phyloP scores from a whole-genome alignment of 306 rosid species.

The Oxytropis ochrocephala region DNA sequence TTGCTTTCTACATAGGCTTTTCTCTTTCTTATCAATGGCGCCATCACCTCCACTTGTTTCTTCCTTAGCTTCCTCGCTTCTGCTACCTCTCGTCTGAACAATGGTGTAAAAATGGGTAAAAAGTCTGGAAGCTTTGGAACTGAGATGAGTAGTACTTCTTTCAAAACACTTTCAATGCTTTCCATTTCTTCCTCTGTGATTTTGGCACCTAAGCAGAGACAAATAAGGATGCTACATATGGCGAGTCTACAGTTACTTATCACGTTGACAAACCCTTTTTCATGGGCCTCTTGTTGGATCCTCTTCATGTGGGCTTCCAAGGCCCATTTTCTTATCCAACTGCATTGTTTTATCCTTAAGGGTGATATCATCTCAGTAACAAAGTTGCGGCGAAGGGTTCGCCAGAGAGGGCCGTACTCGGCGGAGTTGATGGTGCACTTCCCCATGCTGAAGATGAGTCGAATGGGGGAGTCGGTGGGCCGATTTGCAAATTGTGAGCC shows the following conservation, averaged over 20 bases:
- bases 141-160: conserved; percentile 69
- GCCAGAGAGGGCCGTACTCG: conserved; percentile 85
- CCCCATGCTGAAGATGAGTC: conserved; percentile 82
- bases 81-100: conserved; percentile 47
- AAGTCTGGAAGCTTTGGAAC: conserved; percentile 86
- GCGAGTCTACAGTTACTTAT: conserved; percentile 79
- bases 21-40: conserved; percentile 61
- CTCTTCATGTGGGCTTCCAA: conserved; percentile 55
- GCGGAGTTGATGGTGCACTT: conserved; percentile 96
- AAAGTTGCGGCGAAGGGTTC: conserved; percentile 70
- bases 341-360: conserved; percentile 58
- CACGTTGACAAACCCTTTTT: conserved; percentile 50
- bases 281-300: conserved; percentile 37
- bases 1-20: conserved; percentile 43
- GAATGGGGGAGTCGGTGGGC: conserved; percentile 90
- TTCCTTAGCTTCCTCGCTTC: conserved; percentile 53
- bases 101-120: conserved; percentile 62
- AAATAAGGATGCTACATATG: conserved; percentile 73
- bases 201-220: conserved; percentile 80
- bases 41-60: conserved; percentile 59
- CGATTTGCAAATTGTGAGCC: conserved; percentile 73
- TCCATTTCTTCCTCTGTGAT: conserved; percentile 56
- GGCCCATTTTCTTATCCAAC: conserved; percentile 94
- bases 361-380: conserved; percentile 82
- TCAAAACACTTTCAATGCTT: conserved; percentile 55